phyloP scores from a whole-genome alignment of 331 rosid genomes.

The Quercus lobata region DNA sequence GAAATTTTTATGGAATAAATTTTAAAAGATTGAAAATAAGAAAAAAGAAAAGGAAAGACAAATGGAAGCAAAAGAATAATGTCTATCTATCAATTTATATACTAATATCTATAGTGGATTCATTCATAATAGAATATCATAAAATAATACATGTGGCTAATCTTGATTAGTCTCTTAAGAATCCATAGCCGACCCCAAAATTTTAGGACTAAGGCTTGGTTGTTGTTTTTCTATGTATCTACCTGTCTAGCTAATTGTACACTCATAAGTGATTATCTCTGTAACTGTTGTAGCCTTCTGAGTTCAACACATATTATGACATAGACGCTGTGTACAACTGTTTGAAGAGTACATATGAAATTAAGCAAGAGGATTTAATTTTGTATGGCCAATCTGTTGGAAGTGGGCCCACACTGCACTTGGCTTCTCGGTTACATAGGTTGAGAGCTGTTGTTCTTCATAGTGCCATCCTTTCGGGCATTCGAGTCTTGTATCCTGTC shows the following conservation, averaged over 20 bases:
- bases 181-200: too few relatives aligned
- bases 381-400: constrained; percentile 95
- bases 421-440: constrained; percentile 64
- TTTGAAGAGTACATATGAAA: constrained; percentile 60
- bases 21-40: background rate
- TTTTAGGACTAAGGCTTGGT: too few relatives aligned
- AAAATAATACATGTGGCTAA: too few relatives aligned
- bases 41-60: too few relatives aligned
- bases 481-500: constrained; percentile 84
- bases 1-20: background rate
- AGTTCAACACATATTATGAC: constrained; percentile 80
- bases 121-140: too few relatives aligned
- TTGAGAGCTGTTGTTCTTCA: constrained; percentile 90
- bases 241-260: background rate
- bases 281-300: constrained; percentile 66
- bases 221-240: background rate
- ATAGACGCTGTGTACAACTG: constrained; percentile 90
- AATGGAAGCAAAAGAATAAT: background rate
- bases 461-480: constrained; percentile 91
- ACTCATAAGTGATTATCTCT: constrained; percentile 27
- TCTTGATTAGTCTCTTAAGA: too few relatives aligned
- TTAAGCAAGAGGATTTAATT: constrained; percentile 80
- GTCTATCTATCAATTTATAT: background rate
- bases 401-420: constrained; percentile 87
- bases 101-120: too few relatives aligned